phyloP scores from a whole-genome alignment of 208 protist genomes.

The Leishmania gerbilli region DNA sequence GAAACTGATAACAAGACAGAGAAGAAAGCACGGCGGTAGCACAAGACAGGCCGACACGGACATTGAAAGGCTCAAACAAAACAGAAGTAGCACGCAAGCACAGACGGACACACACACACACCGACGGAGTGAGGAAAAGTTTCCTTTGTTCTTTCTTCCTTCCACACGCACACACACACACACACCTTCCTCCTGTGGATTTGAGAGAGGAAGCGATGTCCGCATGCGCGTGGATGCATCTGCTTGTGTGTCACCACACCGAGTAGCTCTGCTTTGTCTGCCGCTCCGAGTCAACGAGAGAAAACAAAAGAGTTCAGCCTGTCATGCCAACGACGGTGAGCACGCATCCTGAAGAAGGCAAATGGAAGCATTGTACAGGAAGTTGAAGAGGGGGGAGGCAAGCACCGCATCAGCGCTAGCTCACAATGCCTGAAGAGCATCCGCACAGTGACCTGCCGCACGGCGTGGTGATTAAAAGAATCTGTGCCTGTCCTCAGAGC shows the following conservation, averaged over 20 bases:
- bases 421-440: background rate
- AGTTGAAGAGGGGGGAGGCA: background rate
- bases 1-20: background rate
- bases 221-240: background rate
- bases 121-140: no score
- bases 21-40: background rate
- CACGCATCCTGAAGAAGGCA: background rate
- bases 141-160: no score
- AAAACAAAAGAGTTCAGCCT: background rate
- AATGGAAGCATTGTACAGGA: background rate
- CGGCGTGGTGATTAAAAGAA: background rate
- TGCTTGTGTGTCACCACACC: background rate
- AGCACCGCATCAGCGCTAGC: no score
- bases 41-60: background rate
- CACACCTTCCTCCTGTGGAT: background rate
- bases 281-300: background rate
- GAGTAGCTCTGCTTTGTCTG: background rate
- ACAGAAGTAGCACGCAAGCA: background rate
- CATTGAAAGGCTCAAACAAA: background rate
- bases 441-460: background rate
- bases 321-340: background rate
- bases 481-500: background rate
- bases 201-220: background rate
- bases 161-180: background rate
- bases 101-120: background rate